These are phyloP conservation scores for Lonicera japonica DNA, from an alignment of 129 eudicot genomes.

Conservation along the genomic window DNA sequence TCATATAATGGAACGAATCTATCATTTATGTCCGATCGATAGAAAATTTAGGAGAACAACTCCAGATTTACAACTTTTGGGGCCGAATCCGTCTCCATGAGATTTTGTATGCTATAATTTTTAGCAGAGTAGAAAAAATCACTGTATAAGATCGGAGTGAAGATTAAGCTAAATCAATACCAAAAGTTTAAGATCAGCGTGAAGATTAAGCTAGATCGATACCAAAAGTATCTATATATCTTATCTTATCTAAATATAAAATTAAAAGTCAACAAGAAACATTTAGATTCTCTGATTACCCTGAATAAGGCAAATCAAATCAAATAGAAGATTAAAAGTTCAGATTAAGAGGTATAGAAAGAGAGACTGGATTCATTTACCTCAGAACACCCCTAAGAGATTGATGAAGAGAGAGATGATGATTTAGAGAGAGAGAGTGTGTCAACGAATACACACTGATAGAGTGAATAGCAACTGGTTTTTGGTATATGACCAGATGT, in stretches of 20 bases:
- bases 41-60: background rate
- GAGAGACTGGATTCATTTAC: conserved; percentile 10
- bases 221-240: no score
- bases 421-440: background rate
- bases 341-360: background rate
- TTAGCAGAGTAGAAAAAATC: background rate
- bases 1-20: no score
- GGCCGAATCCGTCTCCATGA: conserved; percentile 7
- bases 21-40: no score
- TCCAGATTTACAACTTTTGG: conserved; percentile 4
- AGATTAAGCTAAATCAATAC: background rate
- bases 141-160: no score
- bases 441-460: background rate
- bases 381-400: conserved; percentile 35
- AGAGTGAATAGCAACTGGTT: background rate
- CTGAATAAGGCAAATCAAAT: background rate
- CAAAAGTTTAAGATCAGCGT: background rate
- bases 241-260: no score
- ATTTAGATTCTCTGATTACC: background rate
- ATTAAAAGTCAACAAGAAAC: no score
- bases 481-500: background rate
- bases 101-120: background rate
- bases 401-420: background rate
- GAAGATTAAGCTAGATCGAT: conserved; percentile 5
- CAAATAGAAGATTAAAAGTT: background rate